These are phyloP conservation scores for Stereocaulon alpinum DNA, from an alignment of 495 filamentous ascomycete species.

Conservation along the genomic window DNA sequence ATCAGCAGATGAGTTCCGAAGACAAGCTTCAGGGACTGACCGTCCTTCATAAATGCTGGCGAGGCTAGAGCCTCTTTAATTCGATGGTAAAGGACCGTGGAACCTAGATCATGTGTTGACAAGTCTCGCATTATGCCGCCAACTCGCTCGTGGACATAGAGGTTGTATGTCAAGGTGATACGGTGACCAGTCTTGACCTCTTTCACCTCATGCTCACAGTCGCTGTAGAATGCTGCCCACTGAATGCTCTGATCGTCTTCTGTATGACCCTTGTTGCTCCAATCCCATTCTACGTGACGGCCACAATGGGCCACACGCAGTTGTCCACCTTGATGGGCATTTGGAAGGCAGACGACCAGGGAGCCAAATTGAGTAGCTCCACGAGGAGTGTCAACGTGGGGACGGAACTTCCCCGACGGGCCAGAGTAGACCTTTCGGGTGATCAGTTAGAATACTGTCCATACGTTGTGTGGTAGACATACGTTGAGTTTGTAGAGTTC, in stretches of 20 bases:
- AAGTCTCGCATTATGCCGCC: background rate
- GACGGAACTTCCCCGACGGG: slow-evolving; percentile 42
- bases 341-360: slow-evolving; percentile 44
- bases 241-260: slow-evolving; percentile 24
- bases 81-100: background rate
- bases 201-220: slow-evolving; percentile 51
- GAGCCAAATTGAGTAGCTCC: slow-evolving; percentile 41
- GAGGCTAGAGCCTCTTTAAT: background rate
- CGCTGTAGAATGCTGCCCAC: slow-evolving; percentile 54
- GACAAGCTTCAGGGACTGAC: too few species aligned
- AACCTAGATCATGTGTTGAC: background rate
- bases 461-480: slow-evolving; percentile 6
- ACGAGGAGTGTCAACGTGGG: slow-evolving; percentile 47
- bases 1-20: too few species aligned
- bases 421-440: slow-evolving; percentile 37
- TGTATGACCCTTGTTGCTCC: slow-evolving; percentile 22
- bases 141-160: slow-evolving; percentile 29
- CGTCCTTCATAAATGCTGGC: background rate
- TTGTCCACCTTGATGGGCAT: slow-evolving; percentile 30
- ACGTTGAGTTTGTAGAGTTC: slow-evolving; percentile 52
- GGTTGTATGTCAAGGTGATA: slow-evolving; percentile 50
- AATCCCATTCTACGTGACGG: slow-evolving; percentile 33
- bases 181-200: slow-evolving; percentile 42
- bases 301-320: slow-evolving; percentile 22
- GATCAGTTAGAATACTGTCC: background rate